Percentiles rank a stretch among this genome's conserved stretches.
Conservation (phyloP, 2,329 filamentous ascomycete species). For the Claviceps sorghi region DNA sequence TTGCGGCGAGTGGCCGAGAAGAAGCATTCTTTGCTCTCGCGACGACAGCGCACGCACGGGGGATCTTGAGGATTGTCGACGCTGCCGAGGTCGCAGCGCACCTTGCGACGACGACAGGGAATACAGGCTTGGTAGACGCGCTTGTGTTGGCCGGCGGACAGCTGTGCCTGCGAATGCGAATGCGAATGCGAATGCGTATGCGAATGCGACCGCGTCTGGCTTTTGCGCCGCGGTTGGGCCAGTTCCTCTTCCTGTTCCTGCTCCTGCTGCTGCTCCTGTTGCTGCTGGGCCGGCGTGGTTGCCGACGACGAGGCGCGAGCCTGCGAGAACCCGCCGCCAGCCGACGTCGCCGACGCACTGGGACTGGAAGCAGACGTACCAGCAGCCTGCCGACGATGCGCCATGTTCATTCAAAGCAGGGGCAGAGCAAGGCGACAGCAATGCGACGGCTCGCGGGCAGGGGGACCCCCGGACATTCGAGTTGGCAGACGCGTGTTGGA, state of each 20-base stretch:
- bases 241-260: conserved; percentile 5
- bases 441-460: conserved; percentile 1
- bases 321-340: conserved; percentile 3
- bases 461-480: too few species aligned
- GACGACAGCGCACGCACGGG: conserved; percentile 81
- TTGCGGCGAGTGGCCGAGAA: conserved; percentile 92
- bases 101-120: conserved; percentile 46
- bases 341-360: conserved; percentile 8
- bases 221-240: conserved; percentile 6
- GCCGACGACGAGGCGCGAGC: conserved; percentile 2
- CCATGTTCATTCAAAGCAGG: conserved; percentile 7
- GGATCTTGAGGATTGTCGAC: conserved; percentile 92
- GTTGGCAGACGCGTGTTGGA: conserved; percentile 3
- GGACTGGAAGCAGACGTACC: conserved; percentile 10
- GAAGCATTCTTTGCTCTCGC: conserved; percentile 93
- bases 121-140: conserved; percentile 51
- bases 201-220: conserved; percentile 1
- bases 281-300: conserved; percentile 2
- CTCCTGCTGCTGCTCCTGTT: conserved; percentile 7
- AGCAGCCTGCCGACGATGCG: conserved; percentile 9
- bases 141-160: conserved; percentile 27
- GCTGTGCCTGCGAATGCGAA: conserved; percentile 2
- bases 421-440: conserved; percentile 2
- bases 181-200: too few species aligned
- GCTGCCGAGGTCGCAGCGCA: conserved; percentile 49